Base-by-base conservation (phyloP, 345 rosid genomes). In the Turnera subulata region DNA sequence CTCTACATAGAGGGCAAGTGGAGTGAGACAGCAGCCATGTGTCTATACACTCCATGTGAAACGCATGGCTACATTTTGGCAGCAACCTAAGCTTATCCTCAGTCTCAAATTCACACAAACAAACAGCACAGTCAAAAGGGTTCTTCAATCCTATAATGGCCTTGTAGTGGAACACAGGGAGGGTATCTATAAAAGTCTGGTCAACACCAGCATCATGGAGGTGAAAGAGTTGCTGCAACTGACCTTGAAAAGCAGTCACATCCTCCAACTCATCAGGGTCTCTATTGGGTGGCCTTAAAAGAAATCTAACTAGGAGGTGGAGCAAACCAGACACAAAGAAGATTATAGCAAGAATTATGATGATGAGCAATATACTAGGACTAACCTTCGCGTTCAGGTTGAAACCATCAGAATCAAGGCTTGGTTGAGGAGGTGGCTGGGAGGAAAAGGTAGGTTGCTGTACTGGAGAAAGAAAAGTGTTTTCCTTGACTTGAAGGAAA, bases 1-100 rank as follows among this genome's bases (percentile, higher is more conserved):
- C 86, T 79, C 99, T 77, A 55, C 97, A 93, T n/a, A 90, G 77
- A 43, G 99, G 99, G 77, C 99, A 93, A 60, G 95, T 93, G 15
- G 99, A 93, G 78, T 93, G 99, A 66, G 97, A 93, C 77, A 93
- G 72, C 47, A 93, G 88, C 99, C 99, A 93, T 17, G 97, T 90
- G 44, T 93, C 99, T 45, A 93, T 93, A 62, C 99, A 93, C 44
- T 90, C 99, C 96, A 81, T 75, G 70, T 93, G 99, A 71, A 93
- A 93, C 43, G 99, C 99, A 72, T 93, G 99, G 70, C 97, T 90
- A 24, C 99, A 93, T 76, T 90, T 93, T 8, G 99, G 99, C 38
- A 93, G 73, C 77, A 93, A 76, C 69, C 99, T 82, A 50, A 93
- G 97, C 80, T 84, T 82, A 55, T 93, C 99, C 35, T 85, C 96